Evolutionary conservation across 345 rosid genomes (phyloP), one percentile per base, ranked within the genome.

Genomic region (Eutrema yunnanense): DNA sequence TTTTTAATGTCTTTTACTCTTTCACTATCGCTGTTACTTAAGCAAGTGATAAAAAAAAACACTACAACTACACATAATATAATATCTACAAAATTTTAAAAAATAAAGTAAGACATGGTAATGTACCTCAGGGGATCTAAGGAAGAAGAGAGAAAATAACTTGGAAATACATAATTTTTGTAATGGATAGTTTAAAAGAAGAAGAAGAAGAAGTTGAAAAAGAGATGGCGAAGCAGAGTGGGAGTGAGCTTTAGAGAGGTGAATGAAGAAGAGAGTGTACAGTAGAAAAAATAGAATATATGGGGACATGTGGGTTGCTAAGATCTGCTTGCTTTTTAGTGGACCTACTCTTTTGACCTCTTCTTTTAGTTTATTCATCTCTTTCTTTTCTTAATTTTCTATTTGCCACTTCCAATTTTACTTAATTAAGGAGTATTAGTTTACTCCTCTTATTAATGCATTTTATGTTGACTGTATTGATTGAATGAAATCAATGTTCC

Each of bases 281-380:
- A 75, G 74, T 75, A 63, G 59, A 63, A 67, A 19, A 19, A 75
- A 75, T 75, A 75, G 79, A 69, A 75, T 75, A 69, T 75, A n/a
- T 75, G 27, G 74, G 69, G 74, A 16, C 79, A 75, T 69, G 79
- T 75, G 79, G 70, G 49, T 51, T 51, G 49, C 73, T 69, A 61
- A 75, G 79, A 75, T 75, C 74, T 75, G 69, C 62, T 22, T 75
- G 55, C 56, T 67, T 42, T 42, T 59, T 40, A 30, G 62, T 74
- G 73, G 72, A 50, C 78, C 78, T 74, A 41, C 65, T 30, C 69
- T 75, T 68, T 74, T 75, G 79, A 75, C 79, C 69, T 62, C 62
- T 75, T 75, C 74, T 75, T 60, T 34, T 33, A 9, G 34, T 60
- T 50, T 66, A 56, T 66, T 66, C 48, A 38, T 37, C 50, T 66